Percentiles rank a stretch among this genome's conserved stretches.
These are phyloP conservation scores for Phaffomyces opuntiae DNA, from an alignment of 805 yeast genomes.

Conservation along the genomic window DNA sequence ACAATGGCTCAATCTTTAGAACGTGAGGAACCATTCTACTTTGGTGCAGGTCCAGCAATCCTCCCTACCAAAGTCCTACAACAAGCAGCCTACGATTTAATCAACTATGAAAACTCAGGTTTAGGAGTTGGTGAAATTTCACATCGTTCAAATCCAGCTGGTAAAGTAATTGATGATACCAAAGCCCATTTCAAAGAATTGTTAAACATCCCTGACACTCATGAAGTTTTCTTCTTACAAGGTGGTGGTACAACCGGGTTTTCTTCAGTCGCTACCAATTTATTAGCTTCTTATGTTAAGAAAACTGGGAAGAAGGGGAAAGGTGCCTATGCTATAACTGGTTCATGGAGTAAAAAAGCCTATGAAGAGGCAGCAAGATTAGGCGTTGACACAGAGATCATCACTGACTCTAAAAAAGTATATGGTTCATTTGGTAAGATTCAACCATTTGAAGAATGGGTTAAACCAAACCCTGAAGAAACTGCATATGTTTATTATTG, in stretches of 20 bases:
- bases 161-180: conserved; percentile 67
- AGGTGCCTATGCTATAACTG: conserved; percentile 85
- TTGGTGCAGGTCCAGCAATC: conserved; percentile 99
- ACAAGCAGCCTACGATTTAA: conserved; percentile 79
- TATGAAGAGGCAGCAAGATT: conserved; percentile 80
- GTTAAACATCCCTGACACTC: conserved; percentile 78
- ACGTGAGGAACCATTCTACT: conserved; percentile 72
- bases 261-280: conserved; percentile 77
- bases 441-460: conserved; percentile 63
- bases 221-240: conserved; percentile 91
- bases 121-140: conserved; percentile 95
- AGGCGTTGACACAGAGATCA: conserved; percentile 65
- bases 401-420: conserved; percentile 54
- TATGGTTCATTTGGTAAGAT: conserved; percentile 57
- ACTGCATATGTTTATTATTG: conserved; percentile 85
- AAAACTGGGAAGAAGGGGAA: conserved; percentile 69
- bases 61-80: conserved; percentile 79
- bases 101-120: conserved; percentile 62
- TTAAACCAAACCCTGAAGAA: conserved; percentile 43
- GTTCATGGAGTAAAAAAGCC: conserved; percentile 90
- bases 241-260: conserved; percentile 99
- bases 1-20: conserved; percentile 29
- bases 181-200: conserved; percentile 59
- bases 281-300: conserved; percentile 67
- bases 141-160: conserved; percentile 85